A percentile compares a stretch with the other conserved stretches of the same genome.
phyloP scores from a whole-genome alignment of 2,329 filamentous ascomycete species.

The Podosphaera xanthii region DNA sequence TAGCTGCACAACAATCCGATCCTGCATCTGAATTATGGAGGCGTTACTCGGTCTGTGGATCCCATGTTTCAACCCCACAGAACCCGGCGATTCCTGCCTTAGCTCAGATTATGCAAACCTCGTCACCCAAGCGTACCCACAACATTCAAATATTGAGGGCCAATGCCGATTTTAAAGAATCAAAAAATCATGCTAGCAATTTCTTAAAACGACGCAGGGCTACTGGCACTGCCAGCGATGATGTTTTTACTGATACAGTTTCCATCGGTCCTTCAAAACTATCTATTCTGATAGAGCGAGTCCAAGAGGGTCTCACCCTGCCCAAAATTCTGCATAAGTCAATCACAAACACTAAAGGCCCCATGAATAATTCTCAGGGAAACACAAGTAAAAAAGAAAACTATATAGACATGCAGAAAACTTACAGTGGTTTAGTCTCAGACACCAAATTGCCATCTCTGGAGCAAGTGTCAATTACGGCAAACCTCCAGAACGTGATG shows the following conservation, averaged over 20 bases:
- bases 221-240: slow-evolving; percentile 19
- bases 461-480: neutral
- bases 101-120: slow-evolving; percentile 44
- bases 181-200: slow-evolving; percentile 45
- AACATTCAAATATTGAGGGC: slow-evolving; percentile 19
- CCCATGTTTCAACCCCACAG: slow-evolving; percentile 13
- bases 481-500: neutral
- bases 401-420: neutral
- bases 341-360: neutral
- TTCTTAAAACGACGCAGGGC: slow-evolving; percentile 49
- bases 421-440: neutral
- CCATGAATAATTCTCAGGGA: neutral
- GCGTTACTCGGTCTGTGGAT: slow-evolving; percentile 34
- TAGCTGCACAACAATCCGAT: slow-evolving; percentile 24
- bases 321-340: slow-evolving; percentile 11
- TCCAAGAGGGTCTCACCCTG: slow-evolving; percentile 26
- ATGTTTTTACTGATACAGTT: slow-evolving; percentile 17
- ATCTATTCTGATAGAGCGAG: slow-evolving; percentile 40
- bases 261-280: slow-evolving; percentile 30
- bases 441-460: neutral
- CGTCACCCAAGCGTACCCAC: slow-evolving; percentile 39
- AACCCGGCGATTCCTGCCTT: slow-evolving; percentile 27
- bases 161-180: slow-evolving; percentile 31
- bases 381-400: neutral
- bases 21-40: slow-evolving; percentile 59